A percentile compares a stretch with the other conserved stretches of the same genome.
Evolutionary conservation across 1,284 basidiomycete genomes (phyloP).

Genomic region (Rhodotorula sp.): DNA sequence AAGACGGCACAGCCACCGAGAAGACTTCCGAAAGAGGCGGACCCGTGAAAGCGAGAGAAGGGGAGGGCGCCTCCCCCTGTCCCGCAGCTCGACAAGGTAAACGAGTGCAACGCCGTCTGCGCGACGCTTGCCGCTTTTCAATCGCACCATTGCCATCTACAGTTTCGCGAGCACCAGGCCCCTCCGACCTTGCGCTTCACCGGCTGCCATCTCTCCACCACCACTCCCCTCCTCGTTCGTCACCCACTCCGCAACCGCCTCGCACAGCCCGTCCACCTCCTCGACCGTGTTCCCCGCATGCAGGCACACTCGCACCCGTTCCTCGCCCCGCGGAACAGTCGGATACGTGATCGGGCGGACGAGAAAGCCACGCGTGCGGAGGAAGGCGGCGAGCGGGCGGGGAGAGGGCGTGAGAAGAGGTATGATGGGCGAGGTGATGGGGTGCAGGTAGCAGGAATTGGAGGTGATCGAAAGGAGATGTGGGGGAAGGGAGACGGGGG

Average conservation of each 20-base stretch:
- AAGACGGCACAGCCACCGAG: too few relatives aligned
- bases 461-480: constrained; percentile 39
- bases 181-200: too few relatives aligned
- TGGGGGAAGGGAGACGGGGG: constrained; percentile 11
- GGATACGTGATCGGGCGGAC: constrained; percentile 71
- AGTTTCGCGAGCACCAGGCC: background rate
- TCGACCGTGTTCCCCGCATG: constrained; percentile 70
- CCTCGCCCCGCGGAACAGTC: constrained; percentile 77
- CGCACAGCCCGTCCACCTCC: constrained; percentile 59
- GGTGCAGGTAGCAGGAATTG: background rate
- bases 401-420: constrained; percentile 77
- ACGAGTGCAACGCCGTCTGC: background rate
- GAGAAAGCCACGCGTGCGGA: constrained; percentile 64
- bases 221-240: background rate
- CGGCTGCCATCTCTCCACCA: too few relatives aligned
- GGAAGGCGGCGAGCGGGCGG: constrained; percentile 67
- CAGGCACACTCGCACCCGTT: constrained; percentile 80
- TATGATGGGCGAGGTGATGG: constrained; percentile 67
- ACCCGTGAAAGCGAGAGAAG: background rate
- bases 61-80: background rate
- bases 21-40: background rate
- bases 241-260: constrained; percentile 22
- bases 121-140: background rate
- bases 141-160: background rate
- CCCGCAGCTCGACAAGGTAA: background rate